Percentiles rank a stretch among this genome's conserved stretches.
These are phyloP conservation scores for Populus euphratica DNA, from an alignment of 345 rosid genomes.

Conservation along the genomic window DNA sequence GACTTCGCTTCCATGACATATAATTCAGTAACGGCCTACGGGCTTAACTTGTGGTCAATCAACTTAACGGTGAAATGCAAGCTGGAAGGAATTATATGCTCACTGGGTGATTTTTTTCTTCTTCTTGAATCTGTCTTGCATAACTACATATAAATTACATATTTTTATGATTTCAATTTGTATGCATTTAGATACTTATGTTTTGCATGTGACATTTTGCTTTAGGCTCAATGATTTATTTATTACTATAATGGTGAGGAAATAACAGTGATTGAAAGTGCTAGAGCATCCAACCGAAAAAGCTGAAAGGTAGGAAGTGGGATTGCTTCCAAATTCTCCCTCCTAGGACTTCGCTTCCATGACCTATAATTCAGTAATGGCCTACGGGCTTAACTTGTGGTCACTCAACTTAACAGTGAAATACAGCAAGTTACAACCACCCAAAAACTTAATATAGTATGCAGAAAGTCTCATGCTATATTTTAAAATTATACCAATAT, in stretches of 20 bases:
- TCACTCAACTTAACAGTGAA: background rate
- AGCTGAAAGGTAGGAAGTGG: background rate
- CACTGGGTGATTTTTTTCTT: slow-evolving; percentile 48
- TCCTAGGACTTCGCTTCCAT: background rate
- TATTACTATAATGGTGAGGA: background rate
- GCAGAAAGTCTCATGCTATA: background rate
- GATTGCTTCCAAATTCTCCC: background rate
- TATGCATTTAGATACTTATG: background rate
- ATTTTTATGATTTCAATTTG: background rate
- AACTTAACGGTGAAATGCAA: background rate
- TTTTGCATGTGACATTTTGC: slow-evolving; percentile 1
- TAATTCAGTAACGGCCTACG: background rate
- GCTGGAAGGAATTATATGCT: slow-evolving; percentile 63
- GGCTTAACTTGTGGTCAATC: background rate
- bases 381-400: background rate
- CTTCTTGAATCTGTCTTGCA: slow-evolving; percentile 5
- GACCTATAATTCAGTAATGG: background rate
- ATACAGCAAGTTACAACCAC: background rate
- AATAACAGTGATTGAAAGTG: background rate
- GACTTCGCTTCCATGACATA: background rate
- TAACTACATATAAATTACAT: too few relatives aligned
- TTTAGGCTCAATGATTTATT: background rate
- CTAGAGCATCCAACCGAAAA: background rate
- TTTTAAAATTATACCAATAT: background rate
- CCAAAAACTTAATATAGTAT: background rate